Evolutionary conservation across 257 asterid species (phyloP).

Genomic region (Primulina tabacum): DNA sequence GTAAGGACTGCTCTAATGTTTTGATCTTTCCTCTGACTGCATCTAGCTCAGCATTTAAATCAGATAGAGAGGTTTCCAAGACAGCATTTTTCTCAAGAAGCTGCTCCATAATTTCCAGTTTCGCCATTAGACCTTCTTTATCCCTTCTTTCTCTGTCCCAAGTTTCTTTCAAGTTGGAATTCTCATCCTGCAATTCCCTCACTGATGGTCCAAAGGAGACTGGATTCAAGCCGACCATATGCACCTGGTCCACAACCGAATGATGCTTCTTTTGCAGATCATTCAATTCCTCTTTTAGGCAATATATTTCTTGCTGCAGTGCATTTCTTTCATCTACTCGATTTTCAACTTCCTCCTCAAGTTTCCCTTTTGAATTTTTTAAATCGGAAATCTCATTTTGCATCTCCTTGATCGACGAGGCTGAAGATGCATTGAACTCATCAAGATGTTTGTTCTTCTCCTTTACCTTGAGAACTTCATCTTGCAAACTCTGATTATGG

Average conservation of each 20-base stretch:
- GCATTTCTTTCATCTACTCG: conserved; percentile 87
- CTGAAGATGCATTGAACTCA: conserved; percentile 58
- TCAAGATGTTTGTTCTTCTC: conserved; percentile 70
- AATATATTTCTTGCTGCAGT: conserved; percentile 90
- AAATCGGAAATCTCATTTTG: conserved; percentile 64
- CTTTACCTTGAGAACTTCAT: conserved; percentile 57
- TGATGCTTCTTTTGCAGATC: conserved; percentile 55
- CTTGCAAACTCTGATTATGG: conserved; percentile 60
- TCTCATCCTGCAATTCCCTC: conserved; percentile 59
- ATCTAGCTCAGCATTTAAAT: conserved; percentile 75
- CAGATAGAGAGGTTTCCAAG: conserved; percentile 76
- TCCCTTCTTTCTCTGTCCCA: conserved; percentile 57
- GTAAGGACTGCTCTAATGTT: conserved; percentile 62
- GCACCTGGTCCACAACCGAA: conserved; percentile 60
- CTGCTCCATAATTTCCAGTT: conserved; percentile 64
- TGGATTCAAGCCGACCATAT: conserved; percentile 59
- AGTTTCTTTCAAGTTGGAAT: conserved; percentile 48
- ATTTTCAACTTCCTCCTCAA: conserved; percentile 84
- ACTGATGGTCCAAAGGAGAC: conserved; percentile 60
- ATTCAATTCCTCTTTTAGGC: conserved; percentile 82
- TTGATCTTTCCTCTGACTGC: conserved; percentile 66
- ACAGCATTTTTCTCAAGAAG: conserved; percentile 81
- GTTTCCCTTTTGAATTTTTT: conserved; percentile 58
- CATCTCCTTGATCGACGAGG: conserved; percentile 59
- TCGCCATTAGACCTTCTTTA: conserved; percentile 62